These are phyloP conservation scores for Aurantiochytrium sp. DNA, from an alignment of 108 stramenopile species.

Conservation along the genomic window DNA sequence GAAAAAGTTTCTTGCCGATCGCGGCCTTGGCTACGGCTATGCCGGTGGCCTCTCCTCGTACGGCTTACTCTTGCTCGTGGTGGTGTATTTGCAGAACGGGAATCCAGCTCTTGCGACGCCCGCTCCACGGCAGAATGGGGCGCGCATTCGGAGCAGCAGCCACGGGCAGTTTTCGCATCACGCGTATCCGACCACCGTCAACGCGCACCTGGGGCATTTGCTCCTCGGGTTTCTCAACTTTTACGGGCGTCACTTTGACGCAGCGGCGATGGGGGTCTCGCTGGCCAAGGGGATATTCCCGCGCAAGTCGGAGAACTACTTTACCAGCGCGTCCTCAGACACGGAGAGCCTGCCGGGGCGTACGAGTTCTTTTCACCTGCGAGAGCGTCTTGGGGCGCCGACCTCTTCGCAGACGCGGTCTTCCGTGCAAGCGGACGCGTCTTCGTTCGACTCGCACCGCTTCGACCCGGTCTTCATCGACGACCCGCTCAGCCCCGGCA, in stretches of 20 bases:
- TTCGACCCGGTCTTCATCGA: conserved; percentile 56
- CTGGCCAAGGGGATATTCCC: background rate
- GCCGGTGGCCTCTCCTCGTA: conserved; percentile 44
- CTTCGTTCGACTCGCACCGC: conserved; percentile 13
- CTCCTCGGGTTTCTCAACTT: conserved; percentile 50
- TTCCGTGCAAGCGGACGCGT: background rate
- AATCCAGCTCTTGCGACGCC: background rate
- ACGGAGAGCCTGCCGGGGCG: background rate
- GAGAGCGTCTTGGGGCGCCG: background rate
- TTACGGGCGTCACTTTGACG: conserved; percentile 44
- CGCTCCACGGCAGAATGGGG: background rate
- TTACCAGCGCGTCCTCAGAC: background rate
- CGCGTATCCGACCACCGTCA: background rate
- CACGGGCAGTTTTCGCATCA: background rate
- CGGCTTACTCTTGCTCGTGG: conserved; percentile 40
- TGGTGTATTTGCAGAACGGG: conserved; percentile 21
- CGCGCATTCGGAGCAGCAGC: background rate
- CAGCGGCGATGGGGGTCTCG: conserved; percentile 31
- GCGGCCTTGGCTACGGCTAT: conserved; percentile 33
- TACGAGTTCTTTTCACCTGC: background rate
- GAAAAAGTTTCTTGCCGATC: conserved; percentile 39
- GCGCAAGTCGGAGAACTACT: background rate
- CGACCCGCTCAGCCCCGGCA: conserved; percentile 46
- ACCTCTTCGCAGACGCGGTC: background rate
- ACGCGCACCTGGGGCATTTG: conserved; percentile 40